Base-by-base conservation (phyloP, 2,329 filamentous ascomycete species). In the Colletotrichum horii region DNA sequence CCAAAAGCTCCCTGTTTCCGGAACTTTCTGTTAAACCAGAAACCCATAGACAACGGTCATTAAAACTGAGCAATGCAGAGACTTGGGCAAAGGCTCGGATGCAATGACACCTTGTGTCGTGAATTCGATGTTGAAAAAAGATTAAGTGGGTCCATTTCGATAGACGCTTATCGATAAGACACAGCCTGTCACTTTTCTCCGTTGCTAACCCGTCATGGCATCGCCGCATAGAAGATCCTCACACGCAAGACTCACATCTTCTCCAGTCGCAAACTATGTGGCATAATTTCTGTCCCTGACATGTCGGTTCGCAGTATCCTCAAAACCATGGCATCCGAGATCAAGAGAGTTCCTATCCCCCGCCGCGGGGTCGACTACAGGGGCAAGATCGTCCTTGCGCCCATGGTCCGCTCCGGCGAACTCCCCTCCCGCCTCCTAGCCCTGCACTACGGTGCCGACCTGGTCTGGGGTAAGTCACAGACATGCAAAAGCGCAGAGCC, bases 391-490 rank as follows among this genome's bases (percentile, higher is more conserved):
- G 97, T 98, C 60, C 93, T 99, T 78, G 97, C 97, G 77, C 97
- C 97, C 55, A 99, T 99, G 97, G 96, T 98, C 74, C 94, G 97
- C 79, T 98, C 95, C n/a, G 97, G 97, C 82, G 97, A 99, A 88
- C 88, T 98, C 76, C 96, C 97, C 4, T 97, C 95, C 52, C 93
- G 97, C 74, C 90, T 99, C 30, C 87, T 98, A 58, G 95, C 97
- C 36, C 91, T 99, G 77, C 94, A 97, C 82, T 98, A 99, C 84
- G 97, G 97, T 79, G 97, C 97, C 68, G 97, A 99, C 85, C 89
- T 99, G 19, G 97, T 99, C 79, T 99, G 97, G 96, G 96, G 94
- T 94, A 84, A 79, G 89, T 86, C 48, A 24, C 68, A 26, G 65
- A 64, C 28, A 32, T 32, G 28, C n/a, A 34, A 34, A 7, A 19